Base-by-base conservation (phyloP, 2,329 filamentous ascomycete genomes). In the Colletotrichum lupini region DNA sequence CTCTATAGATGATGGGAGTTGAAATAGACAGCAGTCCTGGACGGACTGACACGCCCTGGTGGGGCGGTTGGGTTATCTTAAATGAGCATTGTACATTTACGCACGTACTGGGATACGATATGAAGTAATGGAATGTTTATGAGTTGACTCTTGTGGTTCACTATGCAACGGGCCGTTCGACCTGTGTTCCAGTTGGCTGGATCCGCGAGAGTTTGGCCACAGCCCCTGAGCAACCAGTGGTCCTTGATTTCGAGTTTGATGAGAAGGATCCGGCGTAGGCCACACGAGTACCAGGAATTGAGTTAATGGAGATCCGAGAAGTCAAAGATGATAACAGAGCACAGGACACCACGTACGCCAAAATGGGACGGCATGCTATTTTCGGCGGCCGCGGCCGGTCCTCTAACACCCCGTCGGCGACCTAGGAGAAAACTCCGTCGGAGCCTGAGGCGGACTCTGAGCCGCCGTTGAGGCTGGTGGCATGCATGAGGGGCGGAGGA, bases 111-210 rank as follows among this genome's bases (percentile, higher is more conserved):
- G 62, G 68, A 74, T 63, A 62, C 57, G 72, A 72, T 61, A 74
- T 67, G 72, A 70, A 63, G 68, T 74, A 74, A 74, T 74, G 68
- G 67, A 66, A 74, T 63, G 49, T 56, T 74, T 74, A 72, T 67
- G 72, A 74, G 32, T 66, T 59, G 58, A 30, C 24, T 19, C 7
- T 37, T 24, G 22, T 19, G 14, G 19, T 11, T 24, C 19, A 49
- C 7, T 2, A 2, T 46, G 22, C 58, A 28, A 4, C 12, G 35
- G 35, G 35, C 16, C 19, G 14, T 11, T 4, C 14, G 26, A 11
- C 42, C 35, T 28, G 16, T 8, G n/a, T 8, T 24, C 35, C 7
- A 19, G 22, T 3, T 59, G 32, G 24, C 35, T 22, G 32, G 56
- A 30, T 42, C 11, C 24, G 14, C 22, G 19, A 37, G 16, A 35